phyloP scores from a whole-genome alignment of 495 filamentous ascomycete species.

The Halenospora varia region DNA sequence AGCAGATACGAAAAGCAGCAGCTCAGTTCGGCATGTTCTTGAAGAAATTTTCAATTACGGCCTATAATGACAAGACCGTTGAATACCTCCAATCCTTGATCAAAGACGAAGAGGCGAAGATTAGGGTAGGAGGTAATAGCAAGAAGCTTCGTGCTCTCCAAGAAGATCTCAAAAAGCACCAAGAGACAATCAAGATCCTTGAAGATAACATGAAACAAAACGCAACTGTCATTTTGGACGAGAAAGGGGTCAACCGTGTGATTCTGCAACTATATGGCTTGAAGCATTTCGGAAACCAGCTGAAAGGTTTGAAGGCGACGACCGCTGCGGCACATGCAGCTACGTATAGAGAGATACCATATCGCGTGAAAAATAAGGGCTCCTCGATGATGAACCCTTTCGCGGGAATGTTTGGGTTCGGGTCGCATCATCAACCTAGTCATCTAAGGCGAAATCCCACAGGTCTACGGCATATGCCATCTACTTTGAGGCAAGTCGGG shows the following conservation, averaged over 20 bases:
- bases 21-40: constrained; percentile 36
- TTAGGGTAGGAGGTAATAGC: constrained; percentile 8
- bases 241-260: constrained; percentile 16
- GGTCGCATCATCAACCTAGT: background rate
- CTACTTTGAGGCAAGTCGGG: background rate
- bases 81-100: constrained; percentile 32
- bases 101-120: constrained; percentile 15
- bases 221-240: constrained; percentile 6
- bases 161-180: constrained; percentile 4
- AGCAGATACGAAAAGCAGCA: constrained; percentile 29
- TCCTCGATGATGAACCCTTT: background rate
- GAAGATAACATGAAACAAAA: constrained; percentile 10
- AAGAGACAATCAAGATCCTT: constrained; percentile 17
- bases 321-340: constrained; percentile 15
- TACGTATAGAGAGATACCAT: constrained; percentile 22
- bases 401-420: background rate
- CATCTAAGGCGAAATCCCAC: background rate
- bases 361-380: constrained; percentile 4
- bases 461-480: background rate
- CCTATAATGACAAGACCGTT: constrained; percentile 36
- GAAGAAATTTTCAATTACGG: constrained; percentile 31
- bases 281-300: constrained; percentile 25
- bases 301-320: constrained; percentile 19
- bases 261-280: constrained; percentile 23
- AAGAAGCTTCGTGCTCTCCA: constrained; percentile 6